These are phyloP conservation scores for Suhomyces xylopsoci DNA, from an alignment of 805 yeast genomes.

Conservation along the genomic window DNA sequence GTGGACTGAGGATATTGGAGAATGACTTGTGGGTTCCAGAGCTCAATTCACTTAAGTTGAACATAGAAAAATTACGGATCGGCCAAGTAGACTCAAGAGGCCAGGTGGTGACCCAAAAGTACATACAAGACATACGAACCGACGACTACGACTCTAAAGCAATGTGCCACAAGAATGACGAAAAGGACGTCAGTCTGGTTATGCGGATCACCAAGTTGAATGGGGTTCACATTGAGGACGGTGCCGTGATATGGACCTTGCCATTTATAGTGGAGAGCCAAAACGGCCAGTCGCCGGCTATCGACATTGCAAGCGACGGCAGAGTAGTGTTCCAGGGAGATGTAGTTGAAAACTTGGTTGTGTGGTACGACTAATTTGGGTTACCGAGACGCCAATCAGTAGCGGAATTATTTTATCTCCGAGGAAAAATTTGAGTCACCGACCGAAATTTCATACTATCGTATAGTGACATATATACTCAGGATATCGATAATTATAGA, in stretches of 20 bases:
- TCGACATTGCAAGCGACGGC: slow-evolving; percentile 19
- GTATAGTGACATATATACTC: background rate
- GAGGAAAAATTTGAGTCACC: background rate
- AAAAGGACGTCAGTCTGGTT: slow-evolving; percentile 12
- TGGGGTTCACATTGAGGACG: slow-evolving; percentile 26
- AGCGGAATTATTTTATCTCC: background rate
- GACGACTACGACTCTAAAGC: slow-evolving; percentile 3
- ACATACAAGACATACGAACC: slow-evolving; percentile 13
- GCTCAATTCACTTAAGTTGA: slow-evolving; percentile 42
- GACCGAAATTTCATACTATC: background rate
- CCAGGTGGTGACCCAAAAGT: slow-evolving; percentile 24
- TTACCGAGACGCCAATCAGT: background rate
- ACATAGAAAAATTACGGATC: slow-evolving; percentile 43
- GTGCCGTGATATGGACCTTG: slow-evolving; percentile 28
- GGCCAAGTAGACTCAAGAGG: slow-evolving; percentile 43
- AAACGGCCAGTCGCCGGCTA: slow-evolving; percentile 8
- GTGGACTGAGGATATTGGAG: slow-evolving; percentile 7
- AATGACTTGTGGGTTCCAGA: slow-evolving; percentile 39
- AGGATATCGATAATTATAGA: background rate
- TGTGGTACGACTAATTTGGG: slow-evolving; percentile 14
- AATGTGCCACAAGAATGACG: background rate
- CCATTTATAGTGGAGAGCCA: slow-evolving; percentile 15
- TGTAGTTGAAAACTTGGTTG: slow-evolving; percentile 31
- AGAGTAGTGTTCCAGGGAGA: slow-evolving; percentile 24
- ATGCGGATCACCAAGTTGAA: slow-evolving; percentile 31